Conservation (phyloP, 2,329 filamentous ascomycete species). For the Incumbomyces lentus region DNA sequence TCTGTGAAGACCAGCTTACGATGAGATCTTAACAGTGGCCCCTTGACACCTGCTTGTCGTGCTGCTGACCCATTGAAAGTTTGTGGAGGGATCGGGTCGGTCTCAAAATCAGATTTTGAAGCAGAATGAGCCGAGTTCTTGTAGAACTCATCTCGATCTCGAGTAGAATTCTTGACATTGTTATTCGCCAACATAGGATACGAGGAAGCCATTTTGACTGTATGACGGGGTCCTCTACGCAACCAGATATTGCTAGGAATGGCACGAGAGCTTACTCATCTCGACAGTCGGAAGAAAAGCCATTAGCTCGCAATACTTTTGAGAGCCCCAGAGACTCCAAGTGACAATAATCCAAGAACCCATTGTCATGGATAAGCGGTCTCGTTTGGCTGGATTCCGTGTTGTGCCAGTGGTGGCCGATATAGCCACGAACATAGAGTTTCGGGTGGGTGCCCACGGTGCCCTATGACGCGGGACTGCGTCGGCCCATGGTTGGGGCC, state of each 20-base stretch:
- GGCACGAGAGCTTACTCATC: not conserved
- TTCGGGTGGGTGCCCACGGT: not conserved
- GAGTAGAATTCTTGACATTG: not conserved
- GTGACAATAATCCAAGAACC: too few species aligned
- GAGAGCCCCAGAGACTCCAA: too few species aligned
- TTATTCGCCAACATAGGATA: not conserved
- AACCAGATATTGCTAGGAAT: not conserved
- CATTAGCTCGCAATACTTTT: too few species aligned
- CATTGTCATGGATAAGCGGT: too few species aligned
- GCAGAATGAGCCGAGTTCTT: not conserved
- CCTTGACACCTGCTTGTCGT: too few species aligned
- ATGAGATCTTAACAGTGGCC: not conserved
- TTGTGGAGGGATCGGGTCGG: too few species aligned
- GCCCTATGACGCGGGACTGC: not conserved
- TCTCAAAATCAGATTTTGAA: not conserved
- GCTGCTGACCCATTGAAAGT: too few species aligned
- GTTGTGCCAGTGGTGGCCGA: too few species aligned
- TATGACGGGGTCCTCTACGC: not conserved
- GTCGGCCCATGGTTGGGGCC: not conserved
- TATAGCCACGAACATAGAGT: not conserved
- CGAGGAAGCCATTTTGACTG: not conserved
- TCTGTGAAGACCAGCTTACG: conserved; percentile 51
- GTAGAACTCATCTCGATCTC: not conserved
- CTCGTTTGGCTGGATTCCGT: too few species aligned
- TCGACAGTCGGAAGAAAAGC: too few species aligned